Evolutionary conservation across 2,329 filamentous ascomycete species (phyloP), one percentile per base, ranked within the genome.

Genomic region (Coniochaeta sp.): DNA sequence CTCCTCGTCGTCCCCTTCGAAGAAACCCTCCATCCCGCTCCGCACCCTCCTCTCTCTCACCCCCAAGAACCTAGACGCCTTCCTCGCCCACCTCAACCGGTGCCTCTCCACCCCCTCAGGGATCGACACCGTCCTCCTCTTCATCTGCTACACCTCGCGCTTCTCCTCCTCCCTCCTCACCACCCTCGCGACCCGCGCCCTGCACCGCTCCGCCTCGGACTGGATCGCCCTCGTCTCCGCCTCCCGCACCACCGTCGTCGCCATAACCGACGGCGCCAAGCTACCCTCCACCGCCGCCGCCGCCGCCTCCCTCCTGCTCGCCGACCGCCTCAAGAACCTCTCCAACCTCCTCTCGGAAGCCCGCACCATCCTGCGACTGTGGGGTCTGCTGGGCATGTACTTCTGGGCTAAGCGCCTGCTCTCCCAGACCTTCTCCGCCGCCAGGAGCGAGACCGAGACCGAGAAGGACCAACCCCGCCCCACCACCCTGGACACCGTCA

Each of bases 381-480:
- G 90, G 88, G 88, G 86, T 0, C 71, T 93, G 67, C 68, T 96
- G 69, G 86, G 86, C 58, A 79, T 96, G 72, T 89, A 90, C 73
- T 77, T 87, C 64, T 89, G 87, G 79, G 85, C 80, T 17, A 81
- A 83, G 63, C 72, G 70, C 59, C 76, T 87, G n/a, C 61, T 79
- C 7, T 62, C 73, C 34, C 68, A 69, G 62, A 67, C 69, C 17
- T 67, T 74, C 59, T 57, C 74, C 68, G 47, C 73, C 68, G 62
- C 64, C 22, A 62, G 64, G 16, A 64, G 66, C 11, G 67, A 64
- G 1, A 6, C 28, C 28, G 67, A 69, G 50, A 36, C 34, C 7
- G 70, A 69, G 70, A 67, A 57, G 76, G 54, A 74, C 79, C 64
- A 78, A 74, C 26, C n/a, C 11, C n/a, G n/a, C 9, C 65, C 68